A percentile compares a stretch with the other conserved stretches of the same genome.
Evolutionary conservation across 179 eudicot genomes (phyloP).

Genomic region (Vitellaria paradoxa): DNA sequence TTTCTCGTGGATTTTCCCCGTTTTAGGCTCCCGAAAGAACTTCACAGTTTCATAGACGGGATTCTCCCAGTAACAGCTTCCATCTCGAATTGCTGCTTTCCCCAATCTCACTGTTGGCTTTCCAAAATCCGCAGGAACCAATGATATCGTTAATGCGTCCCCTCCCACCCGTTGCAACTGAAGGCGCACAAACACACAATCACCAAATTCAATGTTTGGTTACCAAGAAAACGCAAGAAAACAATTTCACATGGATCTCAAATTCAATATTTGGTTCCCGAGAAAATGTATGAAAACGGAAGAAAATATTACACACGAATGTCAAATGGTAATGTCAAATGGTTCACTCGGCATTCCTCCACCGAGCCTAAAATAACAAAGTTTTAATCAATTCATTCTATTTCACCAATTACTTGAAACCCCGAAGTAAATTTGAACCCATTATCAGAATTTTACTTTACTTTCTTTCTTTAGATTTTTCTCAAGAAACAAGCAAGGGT

Average conservation of each 20-base stretch:
- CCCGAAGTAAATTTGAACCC: not conserved
- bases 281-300: conserved; percentile 11
- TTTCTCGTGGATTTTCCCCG: conserved; percentile 82
- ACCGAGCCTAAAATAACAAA: not conserved
- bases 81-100: conserved; percentile 59
- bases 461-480: not conserved
- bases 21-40: conserved; percentile 64
- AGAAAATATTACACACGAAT: not conserved
- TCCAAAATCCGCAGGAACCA: conserved; percentile 81
- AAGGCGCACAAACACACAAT: not conserved
- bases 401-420: not conserved
- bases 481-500: conserved; percentile 3
- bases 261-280: conserved; percentile 9
- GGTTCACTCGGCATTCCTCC: not conserved
- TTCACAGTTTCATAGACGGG: conserved; percentile 75
- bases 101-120: conserved; percentile 76
- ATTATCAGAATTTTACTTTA: not conserved
- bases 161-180: conserved; percentile 58
- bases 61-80: conserved; percentile 78
- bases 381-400: not conserved
- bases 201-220: not conserved
- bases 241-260: no score
- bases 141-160: conserved; percentile 67
- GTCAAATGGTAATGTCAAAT: not conserved
- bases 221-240: conserved; percentile 9